Evolutionary conservation across 345 rosid species (phyloP).

Genomic region (Gossypium turneri): DNA sequence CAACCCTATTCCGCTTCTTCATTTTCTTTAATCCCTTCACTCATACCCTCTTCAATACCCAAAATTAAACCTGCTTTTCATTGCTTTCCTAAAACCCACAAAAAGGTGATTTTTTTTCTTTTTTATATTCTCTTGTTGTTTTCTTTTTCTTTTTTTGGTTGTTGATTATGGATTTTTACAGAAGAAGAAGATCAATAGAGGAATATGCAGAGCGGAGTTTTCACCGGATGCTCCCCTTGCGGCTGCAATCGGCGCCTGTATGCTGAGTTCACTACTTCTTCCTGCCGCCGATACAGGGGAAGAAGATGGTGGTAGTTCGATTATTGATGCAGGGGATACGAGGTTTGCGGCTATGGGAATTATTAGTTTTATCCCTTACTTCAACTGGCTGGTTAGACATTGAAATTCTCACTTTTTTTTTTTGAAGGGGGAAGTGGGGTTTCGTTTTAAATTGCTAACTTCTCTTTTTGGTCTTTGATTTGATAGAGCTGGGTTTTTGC

Average conservation of each 20-base stretch:
- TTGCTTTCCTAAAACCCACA: conserved; percentile 10
- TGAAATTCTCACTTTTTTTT: not conserved
- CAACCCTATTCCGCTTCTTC: conserved; percentile 16
- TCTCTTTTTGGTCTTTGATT: not conserved
- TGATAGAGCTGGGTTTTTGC: conserved; percentile 94
- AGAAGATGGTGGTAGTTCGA: conserved; percentile 44
- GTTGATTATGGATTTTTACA: conserved; percentile 14
- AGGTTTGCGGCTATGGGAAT: conserved; percentile 89
- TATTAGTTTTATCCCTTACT: conserved; percentile 87
- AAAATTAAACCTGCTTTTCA: conserved; percentile 16
- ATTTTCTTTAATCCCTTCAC: conserved; percentile 16
- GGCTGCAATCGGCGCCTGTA: conserved; percentile 65
- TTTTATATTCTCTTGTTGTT: not conserved
- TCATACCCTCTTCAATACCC: conserved; percentile 9
- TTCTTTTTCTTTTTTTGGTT: not conserved
- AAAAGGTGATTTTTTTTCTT: conserved; percentile 20
- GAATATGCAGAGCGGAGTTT: conserved; percentile 61
- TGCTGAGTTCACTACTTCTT: conserved; percentile 66
- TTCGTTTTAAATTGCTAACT: not conserved
- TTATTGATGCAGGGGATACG: conserved; percentile 56
- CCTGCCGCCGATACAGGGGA: conserved; percentile 41
- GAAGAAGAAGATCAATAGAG: conserved; percentile 28
- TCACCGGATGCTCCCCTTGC: conserved; percentile 65
- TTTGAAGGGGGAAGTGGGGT: not conserved
- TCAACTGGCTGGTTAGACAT: conserved; percentile 83